A percentile compares a stretch with the other conserved stretches of the same genome.
These are phyloP conservation scores for grape (Vitis vinifera) DNA, from an alignment of 164 flowering plant species.

Conservation along the genomic window DNA sequence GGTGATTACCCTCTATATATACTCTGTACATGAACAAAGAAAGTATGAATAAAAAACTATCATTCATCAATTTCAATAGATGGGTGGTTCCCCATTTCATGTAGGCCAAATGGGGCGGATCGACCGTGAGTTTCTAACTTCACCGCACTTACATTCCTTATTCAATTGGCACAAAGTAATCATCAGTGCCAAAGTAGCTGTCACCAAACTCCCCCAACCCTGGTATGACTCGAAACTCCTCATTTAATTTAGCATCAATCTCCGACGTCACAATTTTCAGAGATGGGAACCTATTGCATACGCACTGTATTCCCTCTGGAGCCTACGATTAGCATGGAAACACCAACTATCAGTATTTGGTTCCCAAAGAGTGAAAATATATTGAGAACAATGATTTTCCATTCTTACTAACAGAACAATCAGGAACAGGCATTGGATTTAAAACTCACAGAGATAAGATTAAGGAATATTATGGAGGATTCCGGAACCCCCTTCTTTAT, in stretches of 20 bases:
- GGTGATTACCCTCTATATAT: too few species aligned
- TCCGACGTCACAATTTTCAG: slow-evolving; percentile 74
- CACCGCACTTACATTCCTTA: too few species aligned
- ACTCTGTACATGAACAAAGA: too few species aligned
- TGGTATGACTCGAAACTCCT: slow-evolving; percentile 65
- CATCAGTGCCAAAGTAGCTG: slow-evolving; percentile 74
- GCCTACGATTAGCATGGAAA: slow-evolving; percentile 37
- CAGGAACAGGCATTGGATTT: neutral
- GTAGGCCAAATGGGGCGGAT: too few species aligned
- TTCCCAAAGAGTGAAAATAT: too few species aligned
- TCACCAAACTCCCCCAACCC: slow-evolving; percentile 84
- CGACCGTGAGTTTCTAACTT: too few species aligned
- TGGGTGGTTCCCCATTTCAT: too few species aligned
- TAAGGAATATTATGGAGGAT: slow-evolving; percentile 68
- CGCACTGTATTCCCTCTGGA: slow-evolving; percentile 68
- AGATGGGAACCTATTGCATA: slow-evolving; percentile 63
- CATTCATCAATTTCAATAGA: too few species aligned
- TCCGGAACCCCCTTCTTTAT: slow-evolving; percentile 71
- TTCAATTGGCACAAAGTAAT: slow-evolving; percentile 2
- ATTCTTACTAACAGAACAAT: too few species aligned
- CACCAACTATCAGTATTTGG: too few species aligned
- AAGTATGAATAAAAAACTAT: too few species aligned
- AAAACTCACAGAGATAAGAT: slow-evolving; percentile 69
- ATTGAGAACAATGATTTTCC: too few species aligned
- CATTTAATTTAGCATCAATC: slow-evolving; percentile 57